Percentiles rank a stretch among this genome's conserved stretches.
Evolutionary conservation across 768 basidiomycete genomes (phyloP).

Genomic region (Kondoa subrosea): DNA sequence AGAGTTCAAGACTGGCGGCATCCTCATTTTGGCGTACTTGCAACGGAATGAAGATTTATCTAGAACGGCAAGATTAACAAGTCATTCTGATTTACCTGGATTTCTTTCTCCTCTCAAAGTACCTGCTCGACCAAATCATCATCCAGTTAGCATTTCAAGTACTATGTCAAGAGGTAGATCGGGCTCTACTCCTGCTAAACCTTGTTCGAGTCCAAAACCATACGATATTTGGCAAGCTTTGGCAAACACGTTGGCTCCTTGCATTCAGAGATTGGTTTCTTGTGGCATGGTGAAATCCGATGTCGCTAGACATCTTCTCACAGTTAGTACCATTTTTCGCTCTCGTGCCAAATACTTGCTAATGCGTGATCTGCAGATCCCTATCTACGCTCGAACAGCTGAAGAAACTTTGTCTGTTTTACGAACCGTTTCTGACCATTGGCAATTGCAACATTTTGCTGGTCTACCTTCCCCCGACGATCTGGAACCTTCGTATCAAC

Average conservation of each 20-base stretch:
- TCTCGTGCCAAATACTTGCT: background rate
- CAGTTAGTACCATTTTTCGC: slow-evolving; percentile 10
- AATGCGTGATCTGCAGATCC: slow-evolving; percentile 1
- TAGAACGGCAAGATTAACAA: background rate
- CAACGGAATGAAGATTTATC: slow-evolving; percentile 18
- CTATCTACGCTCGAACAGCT: slow-evolving; percentile 25
- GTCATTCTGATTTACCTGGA: background rate
- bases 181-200: slow-evolving; percentile 7
- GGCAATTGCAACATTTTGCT: slow-evolving; percentile 21
- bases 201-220: background rate
- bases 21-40: slow-evolving; percentile 26
- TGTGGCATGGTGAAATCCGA: slow-evolving; percentile 25
- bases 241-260: slow-evolving; percentile 21
- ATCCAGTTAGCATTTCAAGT: too few relatives aligned
- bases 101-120: slow-evolving; percentile 2
- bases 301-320: slow-evolving; percentile 25
- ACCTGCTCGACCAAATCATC: background rate
- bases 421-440: slow-evolving; percentile 18
- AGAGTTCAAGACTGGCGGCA: slow-evolving; percentile 26
- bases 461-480: slow-evolving; percentile 13
- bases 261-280: slow-evolving; percentile 28
- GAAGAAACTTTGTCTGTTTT: slow-evolving; percentile 21
- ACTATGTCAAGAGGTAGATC: slow-evolving; percentile 3
- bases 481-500: background rate
- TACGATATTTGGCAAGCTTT: slow-evolving; percentile 27